Conservation (phyloP, 2,329 filamentous ascomycete genomes). For the Phialophora macrospora region DNA sequence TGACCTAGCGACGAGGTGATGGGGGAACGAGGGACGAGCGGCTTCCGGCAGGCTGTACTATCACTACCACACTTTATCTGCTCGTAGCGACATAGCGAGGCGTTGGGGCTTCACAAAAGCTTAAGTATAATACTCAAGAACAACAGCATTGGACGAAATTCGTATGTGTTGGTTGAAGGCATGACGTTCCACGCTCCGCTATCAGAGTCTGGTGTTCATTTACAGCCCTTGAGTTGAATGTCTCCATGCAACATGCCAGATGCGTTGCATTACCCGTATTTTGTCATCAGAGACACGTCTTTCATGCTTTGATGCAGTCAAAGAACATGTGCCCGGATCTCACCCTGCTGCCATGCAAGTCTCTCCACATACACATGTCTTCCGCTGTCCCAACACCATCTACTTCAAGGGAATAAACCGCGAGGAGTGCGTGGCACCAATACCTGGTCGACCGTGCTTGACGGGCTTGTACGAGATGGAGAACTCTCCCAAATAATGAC, state of each 20-base stretch:
- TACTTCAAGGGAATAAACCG: constrained; percentile 99
- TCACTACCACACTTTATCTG: constrained; percentile 1
- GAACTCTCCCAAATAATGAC: constrained; percentile 99
- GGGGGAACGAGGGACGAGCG: not conserved
- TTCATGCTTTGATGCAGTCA: not conserved
- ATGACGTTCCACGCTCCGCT: not conserved
- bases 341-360: not conserved
- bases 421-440: constrained; percentile 99
- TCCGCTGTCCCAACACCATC: not conserved
- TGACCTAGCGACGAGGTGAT: not conserved
- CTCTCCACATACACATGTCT: constrained; percentile 5
- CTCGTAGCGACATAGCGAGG: constrained; percentile 15
- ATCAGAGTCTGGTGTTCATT: not conserved
- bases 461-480: constrained; percentile 99
- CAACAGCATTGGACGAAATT: not conserved
- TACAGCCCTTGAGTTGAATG: too few relatives aligned
- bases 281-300: not conserved
- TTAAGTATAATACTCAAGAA: not conserved
- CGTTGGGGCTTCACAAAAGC: not conserved
- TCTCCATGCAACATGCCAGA: not conserved
- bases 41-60: not conserved
- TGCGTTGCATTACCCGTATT: not conserved
- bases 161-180: not conserved
- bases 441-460: constrained; percentile 99
- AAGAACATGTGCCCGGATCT: not conserved